These are phyloP conservation scores for Cadophora gregata DNA, from an alignment of 2,329 filamentous ascomycete genomes.

Conservation along the genomic window DNA sequence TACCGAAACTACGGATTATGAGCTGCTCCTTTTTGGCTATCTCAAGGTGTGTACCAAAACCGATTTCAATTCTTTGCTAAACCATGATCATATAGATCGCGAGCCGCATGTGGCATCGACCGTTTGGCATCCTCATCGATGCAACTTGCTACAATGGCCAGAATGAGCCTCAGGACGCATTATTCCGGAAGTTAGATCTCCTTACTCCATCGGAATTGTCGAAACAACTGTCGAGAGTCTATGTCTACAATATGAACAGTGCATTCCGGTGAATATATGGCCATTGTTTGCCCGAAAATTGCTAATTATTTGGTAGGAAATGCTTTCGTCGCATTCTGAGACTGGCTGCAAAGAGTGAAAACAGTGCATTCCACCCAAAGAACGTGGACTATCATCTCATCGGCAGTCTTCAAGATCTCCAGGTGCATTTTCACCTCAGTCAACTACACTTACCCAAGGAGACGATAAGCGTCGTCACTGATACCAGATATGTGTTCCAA, in stretches of 20 bases:
- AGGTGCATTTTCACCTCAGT: constrained; percentile 69
- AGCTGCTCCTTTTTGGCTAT: constrained; percentile 70
- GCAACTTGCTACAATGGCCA: constrained; percentile 74
- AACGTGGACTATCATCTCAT: constrained; percentile 72
- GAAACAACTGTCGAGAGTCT: constrained; percentile 64
- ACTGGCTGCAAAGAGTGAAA: constrained; percentile 65
- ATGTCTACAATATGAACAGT: constrained; percentile 78
- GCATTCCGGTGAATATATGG: constrained; percentile 67
- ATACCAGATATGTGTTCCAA: constrained; percentile 69
- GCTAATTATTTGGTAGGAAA: constrained; percentile 51
- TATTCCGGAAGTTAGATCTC: constrained; percentile 67
- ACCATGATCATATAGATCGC: constrained; percentile 59
- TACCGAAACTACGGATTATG: constrained; percentile 67
- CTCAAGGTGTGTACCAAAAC: constrained; percentile 59
- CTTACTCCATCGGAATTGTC: constrained; percentile 67
- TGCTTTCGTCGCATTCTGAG: constrained; percentile 69
- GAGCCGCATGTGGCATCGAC: constrained; percentile 72
- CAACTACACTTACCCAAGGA: constrained; percentile 72
- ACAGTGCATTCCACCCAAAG: constrained; percentile 64
- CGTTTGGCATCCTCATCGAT: constrained; percentile 71
- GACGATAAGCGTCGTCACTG: constrained; percentile 71
- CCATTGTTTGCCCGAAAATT: constrained; percentile 34
- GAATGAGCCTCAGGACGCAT: constrained; percentile 68
- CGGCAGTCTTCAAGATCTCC: constrained; percentile 68
- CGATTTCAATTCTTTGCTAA: background rate